Conservation (phyloP, 768 basidiomycete species). For the Mycena galericulata region DNA sequence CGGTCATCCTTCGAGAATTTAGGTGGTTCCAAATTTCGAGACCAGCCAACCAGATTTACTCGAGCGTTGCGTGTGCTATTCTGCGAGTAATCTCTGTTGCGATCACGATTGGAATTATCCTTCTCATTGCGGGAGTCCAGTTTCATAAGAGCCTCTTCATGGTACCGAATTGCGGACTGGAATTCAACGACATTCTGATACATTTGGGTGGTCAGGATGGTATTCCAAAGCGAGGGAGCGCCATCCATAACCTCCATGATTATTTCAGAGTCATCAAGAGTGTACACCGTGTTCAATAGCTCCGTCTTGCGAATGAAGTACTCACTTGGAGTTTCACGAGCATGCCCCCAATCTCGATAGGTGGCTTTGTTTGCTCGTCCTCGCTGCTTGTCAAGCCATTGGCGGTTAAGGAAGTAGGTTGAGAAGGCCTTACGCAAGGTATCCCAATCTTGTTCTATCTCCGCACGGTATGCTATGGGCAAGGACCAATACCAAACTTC, state of each 20-base stretch:
- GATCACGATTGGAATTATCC: too few species aligned
- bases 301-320: not conserved
- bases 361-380: conserved; percentile 35
- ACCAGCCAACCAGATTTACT: not conserved
- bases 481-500: conserved; percentile 47
- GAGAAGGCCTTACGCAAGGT: conserved; percentile 42
- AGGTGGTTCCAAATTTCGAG: not conserved
- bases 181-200: conserved; percentile 25
- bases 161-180: conserved; percentile 19
- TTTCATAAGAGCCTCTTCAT: not conserved
- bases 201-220: conserved; percentile 37
- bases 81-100: not conserved
- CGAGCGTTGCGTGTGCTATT: not conserved
- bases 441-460: conserved; percentile 44
- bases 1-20: not conserved
- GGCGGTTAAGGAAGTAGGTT: conserved; percentile 47
- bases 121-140: not conserved
- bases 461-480: not conserved
- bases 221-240: conserved; percentile 45
- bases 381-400: conserved; percentile 44
- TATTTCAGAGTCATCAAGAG: not conserved
- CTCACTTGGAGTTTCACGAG: not conserved
- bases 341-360: not conserved
- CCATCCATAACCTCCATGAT: conserved; percentile 28
- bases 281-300: not conserved